Conservation (phyloP, 768 basidiomycete genomes). For the Kwoniella pini region DNA sequence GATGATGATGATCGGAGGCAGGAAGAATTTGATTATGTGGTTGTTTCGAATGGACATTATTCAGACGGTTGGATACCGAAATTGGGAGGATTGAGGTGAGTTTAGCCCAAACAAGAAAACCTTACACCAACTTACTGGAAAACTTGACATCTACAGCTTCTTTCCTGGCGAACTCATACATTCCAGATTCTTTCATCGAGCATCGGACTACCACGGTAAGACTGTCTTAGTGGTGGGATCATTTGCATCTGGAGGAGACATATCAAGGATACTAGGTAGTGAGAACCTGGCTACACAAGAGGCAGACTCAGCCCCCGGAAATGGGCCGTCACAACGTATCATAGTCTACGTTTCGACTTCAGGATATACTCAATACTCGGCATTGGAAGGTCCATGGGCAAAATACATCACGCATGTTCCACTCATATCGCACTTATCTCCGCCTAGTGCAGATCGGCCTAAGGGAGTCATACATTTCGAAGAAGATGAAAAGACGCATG, state of each 20-base stretch:
- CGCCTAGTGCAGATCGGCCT: constrained; percentile 1
- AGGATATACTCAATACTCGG: constrained; percentile 21
- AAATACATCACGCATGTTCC: constrained; percentile 41
- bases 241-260: constrained; percentile 56
- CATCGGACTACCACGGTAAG: constrained; percentile 43
- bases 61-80: constrained; percentile 52
- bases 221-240: constrained; percentile 55
- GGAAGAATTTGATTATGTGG: constrained; percentile 52
- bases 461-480: constrained; percentile 45
- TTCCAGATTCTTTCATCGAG: constrained; percentile 51
- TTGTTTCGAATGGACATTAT: constrained; percentile 55
- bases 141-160: too few relatives aligned
- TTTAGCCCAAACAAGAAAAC: neutral
- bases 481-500: constrained; percentile 14
- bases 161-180: constrained; percentile 52
- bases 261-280: constrained; percentile 40
- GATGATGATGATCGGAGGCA: neutral
- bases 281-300: constrained; percentile 23
- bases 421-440: constrained; percentile 33
- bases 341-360: constrained; percentile 45
- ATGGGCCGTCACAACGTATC: constrained; percentile 19
- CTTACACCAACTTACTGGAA: too few relatives aligned
- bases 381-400: constrained; percentile 48
- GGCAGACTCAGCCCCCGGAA: constrained; percentile 6
- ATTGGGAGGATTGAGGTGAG: constrained; percentile 46